Percentiles rank a stretch among this genome's conserved stretches.
These are phyloP conservation scores for Venturia oleaginea DNA, from an alignment of 2,329 filamentous ascomycete species.

Conservation along the genomic window DNA sequence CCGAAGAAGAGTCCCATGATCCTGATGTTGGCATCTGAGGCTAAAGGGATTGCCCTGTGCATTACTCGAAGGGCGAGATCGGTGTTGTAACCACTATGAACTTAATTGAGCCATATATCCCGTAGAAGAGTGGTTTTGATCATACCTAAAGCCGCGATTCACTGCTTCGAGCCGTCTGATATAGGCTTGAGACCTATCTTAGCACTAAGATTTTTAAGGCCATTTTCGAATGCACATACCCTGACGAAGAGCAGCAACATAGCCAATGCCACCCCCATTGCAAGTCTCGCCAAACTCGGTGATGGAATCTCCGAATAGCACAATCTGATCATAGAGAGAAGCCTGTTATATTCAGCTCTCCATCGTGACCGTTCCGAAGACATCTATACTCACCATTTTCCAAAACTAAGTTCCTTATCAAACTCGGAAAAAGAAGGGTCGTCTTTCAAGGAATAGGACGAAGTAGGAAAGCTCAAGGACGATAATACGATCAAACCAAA, in stretches of 20 bases:
- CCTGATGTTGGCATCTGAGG: constrained; percentile 52
- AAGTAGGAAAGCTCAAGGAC: neutral
- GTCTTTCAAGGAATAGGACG: neutral
- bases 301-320: constrained; percentile 87
- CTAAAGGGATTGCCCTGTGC: constrained; percentile 58
- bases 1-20: constrained; percentile 65
- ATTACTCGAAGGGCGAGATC: constrained; percentile 62
- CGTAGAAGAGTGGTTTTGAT: neutral
- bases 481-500: neutral
- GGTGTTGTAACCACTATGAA: constrained; percentile 64
- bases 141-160: constrained; percentile 68
- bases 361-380: neutral
- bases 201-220: neutral
- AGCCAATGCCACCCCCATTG: constrained; percentile 59
- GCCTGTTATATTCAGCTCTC: constrained; percentile 18
- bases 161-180: constrained; percentile 73
- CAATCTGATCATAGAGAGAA: constrained; percentile 35
- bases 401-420: neutral
- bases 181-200: constrained; percentile 48
- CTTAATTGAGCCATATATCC: neutral
- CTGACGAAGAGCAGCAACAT: constrained; percentile 61
- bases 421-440: neutral
- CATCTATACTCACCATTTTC: neutral
- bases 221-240: constrained; percentile 38
- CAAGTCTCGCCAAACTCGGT: constrained; percentile 56